Conservation (phyloP, 257 asterid species). For the Primulina eburnea region DNA sequence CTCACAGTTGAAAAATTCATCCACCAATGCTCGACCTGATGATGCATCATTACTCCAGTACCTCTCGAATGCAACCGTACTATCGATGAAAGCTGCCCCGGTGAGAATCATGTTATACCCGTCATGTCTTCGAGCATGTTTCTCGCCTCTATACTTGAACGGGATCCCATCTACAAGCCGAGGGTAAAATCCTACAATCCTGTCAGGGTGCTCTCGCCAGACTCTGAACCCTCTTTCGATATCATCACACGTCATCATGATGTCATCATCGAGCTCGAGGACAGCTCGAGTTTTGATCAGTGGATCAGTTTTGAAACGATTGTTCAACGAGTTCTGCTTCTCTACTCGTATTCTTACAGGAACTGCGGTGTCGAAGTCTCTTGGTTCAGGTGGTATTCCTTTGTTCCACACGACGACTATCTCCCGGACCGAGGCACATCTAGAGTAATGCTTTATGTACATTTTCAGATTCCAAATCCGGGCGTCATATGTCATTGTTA, state of each 20-base stretch:
- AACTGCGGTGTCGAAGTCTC: slow-evolving; percentile 74
- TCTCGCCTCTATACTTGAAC: slow-evolving; percentile 63
- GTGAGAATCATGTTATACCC: slow-evolving; percentile 89
- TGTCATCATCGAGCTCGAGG: slow-evolving; percentile 96
- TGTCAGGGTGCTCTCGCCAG: slow-evolving; percentile 80
- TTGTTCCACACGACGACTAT: slow-evolving; percentile 96
- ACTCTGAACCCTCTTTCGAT: slow-evolving; percentile 81
- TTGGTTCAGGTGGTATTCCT: slow-evolving; percentile 59
- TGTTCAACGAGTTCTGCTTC: slow-evolving; percentile 73
- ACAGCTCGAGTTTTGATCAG: slow-evolving; percentile 70
- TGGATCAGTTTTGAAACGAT: slow-evolving; percentile 73
- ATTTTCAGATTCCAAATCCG: slow-evolving; percentile 90
- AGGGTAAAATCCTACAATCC: slow-evolving; percentile 86
- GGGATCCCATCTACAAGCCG: slow-evolving; percentile 53
- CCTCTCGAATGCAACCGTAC: slow-evolving; percentile 57
- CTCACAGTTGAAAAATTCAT: slow-evolving; percentile 72
- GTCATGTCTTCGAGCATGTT: slow-evolving; percentile 61
- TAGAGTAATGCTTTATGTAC: slow-evolving; percentile 82
- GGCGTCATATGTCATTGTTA: slow-evolving; percentile 94
- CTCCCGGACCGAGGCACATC: slow-evolving; percentile 94
- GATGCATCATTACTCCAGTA: slow-evolving; percentile 74
- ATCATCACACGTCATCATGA: slow-evolving; percentile 91
- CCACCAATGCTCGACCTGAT: slow-evolving; percentile 62
- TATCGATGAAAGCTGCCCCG: slow-evolving; percentile 85
- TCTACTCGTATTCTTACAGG: slow-evolving; percentile 83